Percentiles rank a stretch among this genome's conserved stretches.
These are phyloP conservation scores for Steccherinum ochraceum DNA, from an alignment of 768 basidiomycete species.

Conservation along the genomic window DNA sequence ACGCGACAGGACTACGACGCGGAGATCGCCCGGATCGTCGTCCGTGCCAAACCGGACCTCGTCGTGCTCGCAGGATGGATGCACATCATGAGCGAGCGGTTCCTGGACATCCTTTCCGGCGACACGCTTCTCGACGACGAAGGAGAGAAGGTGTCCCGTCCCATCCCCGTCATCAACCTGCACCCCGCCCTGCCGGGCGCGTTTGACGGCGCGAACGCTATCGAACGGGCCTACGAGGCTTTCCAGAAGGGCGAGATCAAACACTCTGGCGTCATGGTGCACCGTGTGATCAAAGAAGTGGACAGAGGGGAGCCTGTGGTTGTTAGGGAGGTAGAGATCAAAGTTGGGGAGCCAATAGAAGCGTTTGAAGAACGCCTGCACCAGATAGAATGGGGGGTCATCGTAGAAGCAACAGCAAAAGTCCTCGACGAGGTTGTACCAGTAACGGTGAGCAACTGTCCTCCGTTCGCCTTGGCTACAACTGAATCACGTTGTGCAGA, in stretches of 20 bases:
- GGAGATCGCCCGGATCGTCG: conserved; percentile 67
- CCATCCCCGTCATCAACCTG: conserved; percentile 87
- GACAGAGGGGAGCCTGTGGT: conserved; percentile 88
- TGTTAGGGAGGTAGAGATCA: conserved; percentile 70
- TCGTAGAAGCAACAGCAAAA: conserved; percentile 77
- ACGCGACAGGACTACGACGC: conserved; percentile 82
- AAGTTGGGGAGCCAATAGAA: conserved; percentile 64
- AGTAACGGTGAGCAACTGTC: too few relatives aligned
- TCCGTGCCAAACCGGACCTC: conserved; percentile 65
- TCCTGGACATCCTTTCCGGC: conserved; percentile 62
- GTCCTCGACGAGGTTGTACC: conserved; percentile 53
- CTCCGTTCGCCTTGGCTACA: too few relatives aligned
- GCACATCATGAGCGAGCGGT: conserved; percentile 85
- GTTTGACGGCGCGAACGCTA: conserved; percentile 94
- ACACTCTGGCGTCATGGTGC: conserved; percentile 86
- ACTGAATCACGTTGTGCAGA: too few relatives aligned
- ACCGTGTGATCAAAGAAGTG: conserved; percentile 88
- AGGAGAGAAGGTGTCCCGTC: conserved; percentile 23
- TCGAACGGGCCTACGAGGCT: conserved; percentile 84
- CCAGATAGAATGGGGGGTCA: conserved; percentile 79
- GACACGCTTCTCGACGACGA: conserved; percentile 24
- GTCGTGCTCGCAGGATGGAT: conserved; percentile 99
- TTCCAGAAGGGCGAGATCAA: conserved; percentile 78
- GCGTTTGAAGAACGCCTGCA: conserved; percentile 77
- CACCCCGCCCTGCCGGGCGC: conserved; percentile 94